Evolutionary conservation across 2,329 filamentous ascomycete species (phyloP), one percentile per base, ranked within the genome.

Genomic region (Clonostachys chloroleuca): DNA sequence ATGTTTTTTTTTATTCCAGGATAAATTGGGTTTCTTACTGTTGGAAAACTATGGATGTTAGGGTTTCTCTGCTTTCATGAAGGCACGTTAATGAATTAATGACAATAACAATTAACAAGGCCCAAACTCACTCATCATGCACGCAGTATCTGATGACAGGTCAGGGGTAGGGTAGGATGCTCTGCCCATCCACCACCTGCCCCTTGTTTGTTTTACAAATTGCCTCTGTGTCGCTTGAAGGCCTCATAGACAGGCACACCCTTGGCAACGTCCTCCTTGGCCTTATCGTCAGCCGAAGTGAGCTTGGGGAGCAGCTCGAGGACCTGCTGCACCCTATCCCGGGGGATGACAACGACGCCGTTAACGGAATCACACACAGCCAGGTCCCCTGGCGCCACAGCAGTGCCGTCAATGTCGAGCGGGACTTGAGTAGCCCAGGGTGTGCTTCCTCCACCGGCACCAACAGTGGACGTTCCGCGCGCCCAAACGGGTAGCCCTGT

Each of bases 291-390:
- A 37, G 80, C 79, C 6, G 59, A 55, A 6, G 63, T 64, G 36
- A 75, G 58, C 48, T 56, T 49, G 50, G 83, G 82, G 53, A 86
- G 69, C 53, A 89, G 57, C 43, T 78, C 77, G 12, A 88, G 57
- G 17, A 89, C 78, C 43, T 77, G 73, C 12, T 74, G 70, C 10
- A 89, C 60, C 56, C 81, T 78, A 34, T 73, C 74, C 43, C 69
- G 67, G 2, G 87, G 87, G 48, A 91, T 85, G 30, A 80, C 74
- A 12, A 88, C 85, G 2, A 86, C 78, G 1, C 84, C 87, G 52
- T 89, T 86, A n/a, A 70, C 67, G 5, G 81, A 75, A 60, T 91
- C 87, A 47, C 81, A 78, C 63, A 89, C 83, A 42, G 88, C 72
- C 36, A 90, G 73, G 62, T 91, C 87, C 8, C 86, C 84, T 61